Percentiles rank a stretch among this genome's conserved stretches.
Evolutionary conservation across 2,329 filamentous ascomycete genomes (phyloP).

Genomic region (Pleurostoma richardsiae): DNA sequence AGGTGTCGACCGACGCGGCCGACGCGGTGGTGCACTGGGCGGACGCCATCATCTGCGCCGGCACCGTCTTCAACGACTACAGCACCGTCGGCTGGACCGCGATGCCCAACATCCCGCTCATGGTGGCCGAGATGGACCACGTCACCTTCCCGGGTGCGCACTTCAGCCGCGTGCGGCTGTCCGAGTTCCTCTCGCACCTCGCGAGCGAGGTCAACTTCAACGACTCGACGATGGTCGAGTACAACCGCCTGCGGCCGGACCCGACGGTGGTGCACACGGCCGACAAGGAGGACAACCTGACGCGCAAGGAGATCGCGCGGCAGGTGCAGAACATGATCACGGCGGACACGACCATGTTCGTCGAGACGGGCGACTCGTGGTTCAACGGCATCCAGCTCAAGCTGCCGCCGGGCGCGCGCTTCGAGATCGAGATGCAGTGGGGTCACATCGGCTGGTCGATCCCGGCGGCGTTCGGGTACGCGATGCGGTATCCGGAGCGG

Average conservation of each 20-base stretch:
- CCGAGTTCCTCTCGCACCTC: slow-evolving; percentile 16
- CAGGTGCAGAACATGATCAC: slow-evolving; percentile 16
- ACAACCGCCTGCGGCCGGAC: slow-evolving; percentile 16
- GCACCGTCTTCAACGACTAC: slow-evolving; percentile 19
- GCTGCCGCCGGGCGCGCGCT: slow-evolving; percentile 16
- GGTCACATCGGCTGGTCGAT: slow-evolving; percentile 21
- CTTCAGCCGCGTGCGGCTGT: slow-evolving; percentile 18
- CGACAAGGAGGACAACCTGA: slow-evolving; percentile 10
- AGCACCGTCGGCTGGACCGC: slow-evolving; percentile 20
- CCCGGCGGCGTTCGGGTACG: slow-evolving; percentile 18
- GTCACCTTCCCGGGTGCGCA: slow-evolving; percentile 17
- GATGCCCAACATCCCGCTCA: slow-evolving; percentile 17
- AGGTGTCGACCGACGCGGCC: slow-evolving; percentile 16
- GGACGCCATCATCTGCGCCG: slow-evolving; percentile 18
- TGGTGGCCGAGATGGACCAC: slow-evolving; percentile 18
- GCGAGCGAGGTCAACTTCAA: slow-evolving; percentile 13
- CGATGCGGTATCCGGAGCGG: slow-evolving; percentile 13
- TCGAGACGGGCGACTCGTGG: slow-evolving; percentile 20
- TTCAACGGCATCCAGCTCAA: slow-evolving; percentile 19
- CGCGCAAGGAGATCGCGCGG: slow-evolving; percentile 17
- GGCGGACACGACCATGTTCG: slow-evolving; percentile 14
- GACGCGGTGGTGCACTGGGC: slow-evolving; percentile 19
- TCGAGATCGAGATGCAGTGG: slow-evolving; percentile 24
- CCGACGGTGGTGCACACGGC: slow-evolving; percentile 9
- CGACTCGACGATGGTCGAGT: slow-evolving; percentile 18